Evolutionary conservation across 768 basidiomycete genomes (phyloP), one percentile per base, ranked within the genome.

Genomic region (Phanerochaete carnosa): DNA sequence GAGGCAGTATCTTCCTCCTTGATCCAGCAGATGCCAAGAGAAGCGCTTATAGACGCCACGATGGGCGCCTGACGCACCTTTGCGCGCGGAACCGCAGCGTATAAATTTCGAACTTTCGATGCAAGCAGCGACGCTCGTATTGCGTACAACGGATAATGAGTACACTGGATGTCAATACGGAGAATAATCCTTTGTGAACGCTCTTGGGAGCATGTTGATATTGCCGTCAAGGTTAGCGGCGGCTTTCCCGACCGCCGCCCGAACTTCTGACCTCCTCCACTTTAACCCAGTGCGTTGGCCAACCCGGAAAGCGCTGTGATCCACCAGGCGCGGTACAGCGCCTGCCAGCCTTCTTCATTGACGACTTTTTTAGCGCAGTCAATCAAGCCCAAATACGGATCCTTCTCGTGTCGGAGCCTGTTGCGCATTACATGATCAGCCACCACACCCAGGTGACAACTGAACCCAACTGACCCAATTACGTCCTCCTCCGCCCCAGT

Each of bases 321-420:
- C 92, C 92, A 94, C 91, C 91, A 94, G 4, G 87, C 92, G 33
- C 92, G 86, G 69, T 90, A 92, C 57, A 95, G 71, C 0, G 89
- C 80, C 64, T 72, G 70, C 75, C 81, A 82, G 0, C 93, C 93
- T 70, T 95, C 93, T 72, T 95, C 92, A 33, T 88, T 80, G 13
- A 89, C 69, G 33, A 94, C 92, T 64, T 85, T 80, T 73, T 89
- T 89, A 12, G 79, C 85, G 61, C 91, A 93, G 69, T 94, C 89
- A 8, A 83, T 70, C 32, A 94, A 72, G 7, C 92, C 87, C 35
- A 80, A 69, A 68, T 94, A 94, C 29, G 93, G 91, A 66, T 94
- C 90, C 45, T 80, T 84, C 71, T 92, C 92, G 60, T 80, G 84
- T 62, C 92, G 83, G 65, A 93, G 75, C 12, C 90, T 91, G 58